Percentiles rank a stretch among this genome's conserved stretches.
Evolutionary conservation across 108 stramenopile genomes (phyloP).

Genomic region (Poteriospumella lacustris): DNA sequence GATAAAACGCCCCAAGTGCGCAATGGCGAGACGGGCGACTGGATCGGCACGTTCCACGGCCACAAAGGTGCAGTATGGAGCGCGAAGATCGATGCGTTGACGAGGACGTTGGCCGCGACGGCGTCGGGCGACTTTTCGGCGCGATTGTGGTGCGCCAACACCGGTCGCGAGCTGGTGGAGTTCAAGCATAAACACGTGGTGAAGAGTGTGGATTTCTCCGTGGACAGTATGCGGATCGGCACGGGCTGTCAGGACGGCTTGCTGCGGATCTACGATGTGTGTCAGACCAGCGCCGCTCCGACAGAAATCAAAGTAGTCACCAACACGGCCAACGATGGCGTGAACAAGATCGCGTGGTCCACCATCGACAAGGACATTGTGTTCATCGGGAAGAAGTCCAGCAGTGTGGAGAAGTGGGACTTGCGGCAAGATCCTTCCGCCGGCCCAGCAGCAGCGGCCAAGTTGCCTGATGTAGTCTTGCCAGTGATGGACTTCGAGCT

Average conservation of each 20-base stretch:
- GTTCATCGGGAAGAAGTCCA: neutral
- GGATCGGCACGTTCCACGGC: constrained; percentile 95
- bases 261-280: constrained; percentile 68
- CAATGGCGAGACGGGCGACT: constrained; percentile 87
- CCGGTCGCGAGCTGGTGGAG: constrained; percentile 44
- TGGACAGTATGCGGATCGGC: constrained; percentile 65
- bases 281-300: neutral
- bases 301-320: neutral
- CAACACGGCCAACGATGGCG: constrained; percentile 20
- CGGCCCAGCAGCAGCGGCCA: neutral
- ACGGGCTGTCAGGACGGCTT: constrained; percentile 90
- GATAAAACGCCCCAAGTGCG: constrained; percentile 88
- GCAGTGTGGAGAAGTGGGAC: constrained; percentile 20
- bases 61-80: constrained; percentile 99
- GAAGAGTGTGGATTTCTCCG: constrained; percentile 84
- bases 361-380: neutral
- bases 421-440: neutral
- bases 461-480: neutral
- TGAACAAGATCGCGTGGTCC: constrained; percentile 35
- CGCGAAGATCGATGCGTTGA: constrained; percentile 74
- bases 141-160: constrained; percentile 53
- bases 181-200: constrained; percentile 91
- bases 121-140: constrained; percentile 74
- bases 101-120: constrained; percentile 70
- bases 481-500: constrained; percentile 5